Percentiles rank a stretch among this genome's conserved stretches.
Evolutionary conservation across 805 yeast genomes (phyloP).

Genomic region (Wilhelminamyces savonicus): DNA sequence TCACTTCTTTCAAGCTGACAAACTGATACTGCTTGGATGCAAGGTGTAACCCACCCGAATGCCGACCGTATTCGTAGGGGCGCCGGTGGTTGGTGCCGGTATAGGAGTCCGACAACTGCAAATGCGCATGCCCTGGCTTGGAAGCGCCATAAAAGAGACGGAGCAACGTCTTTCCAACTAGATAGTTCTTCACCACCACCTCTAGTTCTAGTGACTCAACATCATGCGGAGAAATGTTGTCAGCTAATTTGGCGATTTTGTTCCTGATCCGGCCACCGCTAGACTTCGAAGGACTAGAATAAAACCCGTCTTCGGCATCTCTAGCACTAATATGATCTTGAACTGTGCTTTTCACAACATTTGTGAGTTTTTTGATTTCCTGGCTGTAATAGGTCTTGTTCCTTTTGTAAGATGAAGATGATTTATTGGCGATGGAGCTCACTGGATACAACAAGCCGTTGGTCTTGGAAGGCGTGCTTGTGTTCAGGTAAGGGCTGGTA

Average conservation of each 20-base stretch:
- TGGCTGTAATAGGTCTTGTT: constrained; percentile 31
- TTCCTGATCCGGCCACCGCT: constrained; percentile 24
- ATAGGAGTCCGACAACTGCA: too few relatives aligned
- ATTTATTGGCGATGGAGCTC: neutral
- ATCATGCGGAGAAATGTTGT: constrained; percentile 27
- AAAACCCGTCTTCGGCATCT: constrained; percentile 6
- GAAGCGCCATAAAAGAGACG: constrained; percentile 24
- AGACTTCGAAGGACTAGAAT: too few relatives aligned
- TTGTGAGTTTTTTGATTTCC: constrained; percentile 47
- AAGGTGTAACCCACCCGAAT: neutral
- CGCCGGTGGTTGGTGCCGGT: too few relatives aligned
- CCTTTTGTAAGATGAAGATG: constrained; percentile 13
- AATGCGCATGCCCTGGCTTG: too few relatives aligned
- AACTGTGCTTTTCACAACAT: constrained; percentile 66
- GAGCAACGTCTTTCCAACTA: constrained; percentile 27
- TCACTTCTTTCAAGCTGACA: constrained; percentile 28
- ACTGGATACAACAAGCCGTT: too few relatives aligned
- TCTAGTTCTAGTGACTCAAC: constrained; percentile 38
- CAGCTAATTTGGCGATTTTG: constrained; percentile 29
- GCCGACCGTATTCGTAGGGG: neutral
- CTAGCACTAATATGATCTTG: constrained; percentile 44
- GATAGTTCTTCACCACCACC: constrained; percentile 20
- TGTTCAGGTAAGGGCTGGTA: too few relatives aligned
- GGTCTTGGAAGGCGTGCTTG: too few relatives aligned
- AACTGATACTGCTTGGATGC: constrained; percentile 15